Evolutionary conservation across 139 green algal species (phyloP).

Genomic region (Eudorina sp.): DNA sequence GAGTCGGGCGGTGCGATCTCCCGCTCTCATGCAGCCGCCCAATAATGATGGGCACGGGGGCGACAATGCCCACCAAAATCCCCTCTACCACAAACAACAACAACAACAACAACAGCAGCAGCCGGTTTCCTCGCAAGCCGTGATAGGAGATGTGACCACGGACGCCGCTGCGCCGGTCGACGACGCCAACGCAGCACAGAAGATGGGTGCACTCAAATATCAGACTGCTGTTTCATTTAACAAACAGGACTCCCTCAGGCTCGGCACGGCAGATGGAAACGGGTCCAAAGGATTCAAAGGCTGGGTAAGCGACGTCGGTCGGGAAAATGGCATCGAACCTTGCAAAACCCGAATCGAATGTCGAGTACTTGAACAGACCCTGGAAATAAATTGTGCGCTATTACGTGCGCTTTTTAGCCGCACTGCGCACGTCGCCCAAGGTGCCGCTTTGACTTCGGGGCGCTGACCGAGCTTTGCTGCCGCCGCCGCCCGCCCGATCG

Average conservation of each 20-base stretch:
- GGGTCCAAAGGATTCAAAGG: not conserved
- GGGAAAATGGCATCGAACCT: not conserved
- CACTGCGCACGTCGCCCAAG: too few relatives aligned
- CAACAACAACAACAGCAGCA: too few relatives aligned
- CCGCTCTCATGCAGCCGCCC: not conserved
- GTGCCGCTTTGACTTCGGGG: too few relatives aligned
- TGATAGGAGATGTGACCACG: not conserved
- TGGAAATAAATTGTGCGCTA: too few relatives aligned
- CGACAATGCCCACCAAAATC: not conserved
- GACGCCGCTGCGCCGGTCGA: not conserved
- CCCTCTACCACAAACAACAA: not conserved
- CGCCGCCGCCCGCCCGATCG: too few relatives aligned
- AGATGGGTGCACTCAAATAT: not conserved
- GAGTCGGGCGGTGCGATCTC: too few relatives aligned
- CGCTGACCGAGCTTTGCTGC: too few relatives aligned
- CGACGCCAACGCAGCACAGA: not conserved
- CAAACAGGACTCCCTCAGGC: not conserved
- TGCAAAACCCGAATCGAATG: not conserved
- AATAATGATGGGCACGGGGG: constrained; percentile 6
- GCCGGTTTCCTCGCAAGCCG: not conserved
- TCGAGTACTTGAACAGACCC: too few relatives aligned
- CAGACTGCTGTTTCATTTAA: not conserved
- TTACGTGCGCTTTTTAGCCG: too few relatives aligned
- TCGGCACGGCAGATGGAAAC: not conserved
- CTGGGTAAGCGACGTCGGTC: constrained; percentile 4